Evolutionary conservation across 768 basidiomycete species (phyloP).

Genomic region (Suillus sp.): DNA sequence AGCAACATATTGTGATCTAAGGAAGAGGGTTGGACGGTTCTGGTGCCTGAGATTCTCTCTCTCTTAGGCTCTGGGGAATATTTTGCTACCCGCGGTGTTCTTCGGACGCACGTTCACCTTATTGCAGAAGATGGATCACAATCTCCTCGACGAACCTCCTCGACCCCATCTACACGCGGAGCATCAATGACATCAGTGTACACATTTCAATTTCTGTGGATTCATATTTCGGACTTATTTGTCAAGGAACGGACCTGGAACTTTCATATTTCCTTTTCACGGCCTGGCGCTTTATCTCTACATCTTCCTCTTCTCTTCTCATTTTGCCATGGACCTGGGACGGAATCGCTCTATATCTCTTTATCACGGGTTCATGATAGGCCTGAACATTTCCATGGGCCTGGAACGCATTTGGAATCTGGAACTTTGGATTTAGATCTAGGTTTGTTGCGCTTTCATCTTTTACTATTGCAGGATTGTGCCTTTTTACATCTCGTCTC

Average conservation of each 20-base stretch:
- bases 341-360: not conserved
- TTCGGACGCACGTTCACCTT: not conserved
- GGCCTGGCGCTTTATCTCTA: not conserved
- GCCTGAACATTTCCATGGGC: not conserved
- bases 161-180: not conserved
- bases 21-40: not conserved
- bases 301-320: not conserved
- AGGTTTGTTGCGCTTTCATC: not conserved
- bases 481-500: not conserved
- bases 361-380: not conserved
- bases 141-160: not conserved
- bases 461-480: not conserved
- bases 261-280: not conserved
- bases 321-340: not conserved
- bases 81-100: not conserved
- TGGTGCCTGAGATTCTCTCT: not conserved
- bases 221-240: slow-evolving; percentile 2
- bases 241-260: not conserved
- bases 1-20: not conserved
- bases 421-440: not conserved
- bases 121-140: no score
- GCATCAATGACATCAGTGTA: not conserved
- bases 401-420: not conserved
- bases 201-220: not conserved
- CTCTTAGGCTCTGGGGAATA: not conserved